These are phyloP conservation scores for Gracilaria vermiculophylla DNA, from an alignment of 23 red algal species.

Conservation along the genomic window DNA sequence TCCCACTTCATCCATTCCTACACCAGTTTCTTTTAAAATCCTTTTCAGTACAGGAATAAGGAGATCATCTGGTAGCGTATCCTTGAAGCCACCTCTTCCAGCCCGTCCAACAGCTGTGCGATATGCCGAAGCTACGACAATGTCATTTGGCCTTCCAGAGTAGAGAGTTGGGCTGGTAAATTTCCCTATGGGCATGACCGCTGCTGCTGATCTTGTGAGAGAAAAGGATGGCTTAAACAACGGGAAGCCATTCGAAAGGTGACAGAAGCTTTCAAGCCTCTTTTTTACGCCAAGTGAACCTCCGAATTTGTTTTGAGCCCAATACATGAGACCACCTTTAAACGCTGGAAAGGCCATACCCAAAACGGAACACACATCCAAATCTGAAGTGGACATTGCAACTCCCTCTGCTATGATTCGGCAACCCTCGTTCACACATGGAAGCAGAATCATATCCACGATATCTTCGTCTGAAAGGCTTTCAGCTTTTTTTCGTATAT, in stretches of 20 bases:
- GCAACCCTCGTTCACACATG: conserved; percentile 93
- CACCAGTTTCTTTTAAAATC: conserved; percentile 65
- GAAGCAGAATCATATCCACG: conserved; percentile 88
- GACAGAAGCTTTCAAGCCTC: conserved; percentile 58
- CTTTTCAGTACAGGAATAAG: conserved; percentile 78
- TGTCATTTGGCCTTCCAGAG: conserved; percentile 71
- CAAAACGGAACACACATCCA: conserved; percentile 85
- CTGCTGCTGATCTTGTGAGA: conserved; percentile 63
- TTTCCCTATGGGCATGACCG: conserved; percentile 27
- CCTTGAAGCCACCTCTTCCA: conserved; percentile 88
- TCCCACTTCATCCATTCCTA: conserved; percentile 63
- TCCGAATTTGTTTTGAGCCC: conserved; percentile 82
- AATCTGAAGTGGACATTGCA: conserved; percentile 52
- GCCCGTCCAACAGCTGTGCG: conserved; percentile 93
- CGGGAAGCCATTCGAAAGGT: conserved; percentile 55
- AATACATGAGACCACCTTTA: conserved; percentile 91
- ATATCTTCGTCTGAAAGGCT: conserved; percentile 67
- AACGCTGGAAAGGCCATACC: conserved; percentile 94
- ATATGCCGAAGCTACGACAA: conserved; percentile 91
- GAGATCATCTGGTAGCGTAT: conserved; percentile 88
- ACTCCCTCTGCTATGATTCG: conserved; percentile 92
- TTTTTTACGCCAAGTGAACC: conserved; percentile 67
- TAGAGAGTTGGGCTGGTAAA: conserved; percentile 62
- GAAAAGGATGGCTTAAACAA: conserved; percentile 92
- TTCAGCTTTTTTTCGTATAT: background rate